These are phyloP conservation scores for Arthrobotrys megalospora DNA, from an alignment of 2,329 filamentous ascomycete species.

Conservation along the genomic window DNA sequence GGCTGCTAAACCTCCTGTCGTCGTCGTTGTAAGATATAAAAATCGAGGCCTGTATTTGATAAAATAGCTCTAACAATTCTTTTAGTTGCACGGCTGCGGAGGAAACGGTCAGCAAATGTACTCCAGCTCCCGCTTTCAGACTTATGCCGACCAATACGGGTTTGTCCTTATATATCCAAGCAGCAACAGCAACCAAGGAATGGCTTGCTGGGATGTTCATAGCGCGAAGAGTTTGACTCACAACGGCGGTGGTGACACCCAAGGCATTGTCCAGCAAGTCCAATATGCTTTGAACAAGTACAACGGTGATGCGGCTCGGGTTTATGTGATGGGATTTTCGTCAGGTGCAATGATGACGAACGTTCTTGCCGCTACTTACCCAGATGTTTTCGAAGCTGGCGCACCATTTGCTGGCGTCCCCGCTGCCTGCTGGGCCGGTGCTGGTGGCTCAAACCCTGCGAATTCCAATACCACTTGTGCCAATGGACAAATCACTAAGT, in stretches of 20 bases:
- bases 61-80: not conserved
- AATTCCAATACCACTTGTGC: slow-evolving; percentile 31
- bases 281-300: slow-evolving; percentile 66
- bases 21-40: slow-evolving; percentile 62
- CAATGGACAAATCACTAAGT: slow-evolving; percentile 15
- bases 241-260: slow-evolving; percentile 67
- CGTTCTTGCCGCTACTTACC: slow-evolving; percentile 70
- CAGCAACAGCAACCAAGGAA: slow-evolving; percentile 30
- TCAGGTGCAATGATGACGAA: slow-evolving; percentile 68
- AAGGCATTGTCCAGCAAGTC: slow-evolving; percentile 68
- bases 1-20: slow-evolving; percentile 64
- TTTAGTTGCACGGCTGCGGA: slow-evolving; percentile 61
- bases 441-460: slow-evolving; percentile 29
- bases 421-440: slow-evolving; percentile 67
- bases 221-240: slow-evolving; percentile 64
- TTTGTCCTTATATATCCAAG: slow-evolving; percentile 49
- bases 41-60: not conserved
- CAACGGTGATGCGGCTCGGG: slow-evolving; percentile 65
- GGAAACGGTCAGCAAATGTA: slow-evolving; percentile 59
- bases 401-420: slow-evolving; percentile 69
- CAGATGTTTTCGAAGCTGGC: slow-evolving; percentile 70
- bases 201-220: slow-evolving; percentile 56
- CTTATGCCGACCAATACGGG: slow-evolving; percentile 52
- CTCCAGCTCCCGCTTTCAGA: slow-evolving; percentile 59
- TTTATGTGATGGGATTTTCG: slow-evolving; percentile 66